Base-by-base conservation (phyloP, 2,329 filamentous ascomycete species). In the Pseudogymnoascus sp. region DNA sequence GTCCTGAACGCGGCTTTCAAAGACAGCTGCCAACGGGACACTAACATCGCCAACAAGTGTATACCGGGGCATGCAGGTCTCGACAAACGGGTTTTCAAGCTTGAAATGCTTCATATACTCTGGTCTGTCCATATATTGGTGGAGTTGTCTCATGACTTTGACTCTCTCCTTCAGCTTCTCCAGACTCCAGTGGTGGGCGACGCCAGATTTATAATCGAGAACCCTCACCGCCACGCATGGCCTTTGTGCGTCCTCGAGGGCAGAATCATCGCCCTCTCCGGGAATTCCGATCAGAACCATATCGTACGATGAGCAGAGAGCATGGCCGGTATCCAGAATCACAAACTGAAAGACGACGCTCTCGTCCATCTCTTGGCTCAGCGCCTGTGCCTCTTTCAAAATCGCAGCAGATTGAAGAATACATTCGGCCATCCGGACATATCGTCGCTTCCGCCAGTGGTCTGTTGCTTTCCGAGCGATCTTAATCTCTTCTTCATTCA, bases 341-440 rank as follows among this genome's bases (percentile, higher is more conserved):
- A 91, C 89, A 73, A 98, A 99, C 74, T 99, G 95, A 74, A 99
- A 98, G 19, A 93, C 88, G 7, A 97, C 90, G 67, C 87, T 87
- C 74, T 97, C 95, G 69, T 95, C 90, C 78, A 99, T 89, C 70
- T 96, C 91, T 70, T 96, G 93, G 78, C 93, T 96, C 91, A 99
- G 95, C 65, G 99, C 88, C 72, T 99, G 95, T 1, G 95, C 95
- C 76, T 99, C 95, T 74, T 99, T 99, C 64, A 99, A 76, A 28
- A 88, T 85, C 6, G 90, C 87, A 2, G 93, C 93, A 73, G 96
- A 89, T 72, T 96, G 92, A 53, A 99, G 79, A 28, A 98, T 88
- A 1, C 88, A 86, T 75, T 98, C 95, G 2, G 93, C 93, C 90
- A 99, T 96, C 62, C 89, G 88, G 64, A 99, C 91, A 70, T 93